These are phyloP conservation scores for Isoetes taiwanensis DNA, from an alignment of 75 land plant genomes.

Conservation along the genomic window DNA sequence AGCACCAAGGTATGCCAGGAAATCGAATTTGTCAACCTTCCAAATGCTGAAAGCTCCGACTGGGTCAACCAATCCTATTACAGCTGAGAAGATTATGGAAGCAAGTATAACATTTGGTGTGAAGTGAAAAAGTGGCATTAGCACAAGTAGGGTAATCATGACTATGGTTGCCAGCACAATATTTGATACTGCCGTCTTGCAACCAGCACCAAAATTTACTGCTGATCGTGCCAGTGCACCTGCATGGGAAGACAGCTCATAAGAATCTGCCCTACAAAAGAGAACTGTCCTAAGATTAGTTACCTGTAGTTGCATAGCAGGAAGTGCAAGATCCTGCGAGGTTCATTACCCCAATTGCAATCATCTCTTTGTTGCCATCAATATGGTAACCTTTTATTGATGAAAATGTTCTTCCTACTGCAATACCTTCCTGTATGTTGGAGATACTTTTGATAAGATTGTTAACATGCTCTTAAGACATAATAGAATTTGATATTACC, in stretches of 20 bases:
- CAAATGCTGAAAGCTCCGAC: background rate
- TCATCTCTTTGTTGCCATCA: conserved; percentile 7
- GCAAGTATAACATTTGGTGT: conserved; percentile 3
- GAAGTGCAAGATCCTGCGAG: background rate
- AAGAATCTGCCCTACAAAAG: too few species aligned
- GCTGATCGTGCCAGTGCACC: conserved; percentile 2
- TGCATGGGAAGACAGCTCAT: too few species aligned
- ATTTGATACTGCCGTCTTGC: background rate
- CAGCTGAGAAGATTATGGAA: background rate
- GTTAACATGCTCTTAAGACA: background rate
- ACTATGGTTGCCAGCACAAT: background rate
- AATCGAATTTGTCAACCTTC: conserved; percentile 4
- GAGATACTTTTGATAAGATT: background rate
- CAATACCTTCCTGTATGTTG: background rate
- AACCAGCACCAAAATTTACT: background rate
- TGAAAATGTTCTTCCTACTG: background rate
- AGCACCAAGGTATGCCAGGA: background rate
- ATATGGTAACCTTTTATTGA: background rate
- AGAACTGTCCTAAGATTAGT: background rate
- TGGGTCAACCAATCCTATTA: background rate
- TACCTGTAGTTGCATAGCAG: background rate
- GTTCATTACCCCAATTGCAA: background rate
- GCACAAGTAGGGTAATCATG: background rate
- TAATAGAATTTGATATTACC: too few species aligned
- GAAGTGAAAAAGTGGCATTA: background rate